Conservation (phyloP, 164 flowering plant genomes). For the Kingdonia uniflora region DNA sequence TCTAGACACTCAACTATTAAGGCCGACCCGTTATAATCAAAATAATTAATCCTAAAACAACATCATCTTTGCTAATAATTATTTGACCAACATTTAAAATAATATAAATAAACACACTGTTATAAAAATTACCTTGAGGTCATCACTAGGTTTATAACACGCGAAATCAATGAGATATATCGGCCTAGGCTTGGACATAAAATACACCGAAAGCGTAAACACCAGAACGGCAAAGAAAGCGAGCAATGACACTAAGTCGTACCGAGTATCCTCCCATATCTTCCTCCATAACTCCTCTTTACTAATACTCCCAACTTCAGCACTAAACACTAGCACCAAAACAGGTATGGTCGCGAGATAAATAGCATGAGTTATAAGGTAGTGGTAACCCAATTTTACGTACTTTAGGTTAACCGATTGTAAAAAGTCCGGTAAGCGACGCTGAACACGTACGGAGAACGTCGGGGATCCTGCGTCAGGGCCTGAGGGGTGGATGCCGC, state of each 20-base stretch:
- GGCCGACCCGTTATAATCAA: no score
- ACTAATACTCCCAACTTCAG: constrained; percentile 67
- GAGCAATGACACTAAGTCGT: constrained; percentile 63
- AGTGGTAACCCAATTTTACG: constrained; percentile 84
- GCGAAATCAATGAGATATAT: constrained; percentile 82
- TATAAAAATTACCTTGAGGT: constrained; percentile 50
- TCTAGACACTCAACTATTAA: no score
- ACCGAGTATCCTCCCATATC: constrained; percentile 57
- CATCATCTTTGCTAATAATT: no score
- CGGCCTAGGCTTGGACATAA: constrained; percentile 73
- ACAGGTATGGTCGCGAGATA: constrained; percentile 67
- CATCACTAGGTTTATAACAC: constrained; percentile 59
- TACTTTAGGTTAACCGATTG: constrained; percentile 87
- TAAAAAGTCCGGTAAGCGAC: constrained; percentile 76
- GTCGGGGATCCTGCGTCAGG: constrained; percentile 75
- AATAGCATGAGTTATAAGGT: constrained; percentile 65
- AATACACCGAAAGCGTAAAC: constrained; percentile 57
- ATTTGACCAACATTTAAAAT: no score
- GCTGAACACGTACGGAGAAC: constrained; percentile 72
- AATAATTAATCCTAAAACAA: no score
- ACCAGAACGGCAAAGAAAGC: constrained; percentile 48
- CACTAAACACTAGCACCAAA: constrained; percentile 60
- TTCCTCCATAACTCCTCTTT: constrained; percentile 65
- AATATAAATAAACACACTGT: no score
- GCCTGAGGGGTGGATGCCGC: constrained; percentile 67